These are phyloP conservation scores for Pseudozyma tsukubaensis DNA, from an alignment of 1,284 basidiomycete species.

Conservation along the genomic window DNA sequence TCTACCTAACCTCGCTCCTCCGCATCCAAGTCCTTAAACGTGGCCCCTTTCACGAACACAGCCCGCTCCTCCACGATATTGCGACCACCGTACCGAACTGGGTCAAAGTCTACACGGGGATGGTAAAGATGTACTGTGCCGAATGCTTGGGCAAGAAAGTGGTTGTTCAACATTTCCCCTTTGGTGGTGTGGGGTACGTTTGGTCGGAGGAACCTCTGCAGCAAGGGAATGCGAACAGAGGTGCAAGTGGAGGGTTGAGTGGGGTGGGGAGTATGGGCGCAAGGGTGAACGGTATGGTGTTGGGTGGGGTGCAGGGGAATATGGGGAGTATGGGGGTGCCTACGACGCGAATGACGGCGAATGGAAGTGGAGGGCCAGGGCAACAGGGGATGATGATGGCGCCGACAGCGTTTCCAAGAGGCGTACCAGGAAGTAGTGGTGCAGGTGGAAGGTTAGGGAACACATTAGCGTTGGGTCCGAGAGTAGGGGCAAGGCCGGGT, in stretches of 20 bases:
- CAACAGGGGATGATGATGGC: background rate
- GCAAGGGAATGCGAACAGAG: background rate
- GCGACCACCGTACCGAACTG: slow-evolving; percentile 85
- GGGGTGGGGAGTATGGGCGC: background rate
- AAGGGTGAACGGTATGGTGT: slow-evolving; percentile 12
- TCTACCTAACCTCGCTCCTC: slow-evolving; percentile 74
- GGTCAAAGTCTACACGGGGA: slow-evolving; percentile 86
- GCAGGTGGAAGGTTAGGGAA: slow-evolving; percentile 8
- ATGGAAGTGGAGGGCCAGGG: background rate
- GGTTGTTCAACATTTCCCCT: slow-evolving; percentile 91
- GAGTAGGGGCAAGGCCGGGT: background rate
- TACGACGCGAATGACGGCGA: slow-evolving; percentile 17
- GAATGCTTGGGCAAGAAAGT: slow-evolving; percentile 96
- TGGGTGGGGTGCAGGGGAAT: slow-evolving; percentile 33
- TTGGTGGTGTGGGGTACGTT: slow-evolving; percentile 73
- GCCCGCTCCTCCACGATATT: slow-evolving; percentile 85
- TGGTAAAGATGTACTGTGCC: slow-evolving; percentile 96
- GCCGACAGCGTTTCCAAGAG: background rate
- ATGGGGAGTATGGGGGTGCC: slow-evolving; percentile 43
- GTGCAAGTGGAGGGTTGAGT: background rate
- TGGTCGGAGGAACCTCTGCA: slow-evolving; percentile 17
- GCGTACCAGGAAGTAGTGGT: background rate
- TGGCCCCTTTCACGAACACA: slow-evolving; percentile 63
- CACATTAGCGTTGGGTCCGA: slow-evolving; percentile 7
- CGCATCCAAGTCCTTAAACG: slow-evolving; percentile 70